These are phyloP conservation scores for Pichia californica DNA, from an alignment of 805 yeast genomes.

Conservation along the genomic window DNA sequence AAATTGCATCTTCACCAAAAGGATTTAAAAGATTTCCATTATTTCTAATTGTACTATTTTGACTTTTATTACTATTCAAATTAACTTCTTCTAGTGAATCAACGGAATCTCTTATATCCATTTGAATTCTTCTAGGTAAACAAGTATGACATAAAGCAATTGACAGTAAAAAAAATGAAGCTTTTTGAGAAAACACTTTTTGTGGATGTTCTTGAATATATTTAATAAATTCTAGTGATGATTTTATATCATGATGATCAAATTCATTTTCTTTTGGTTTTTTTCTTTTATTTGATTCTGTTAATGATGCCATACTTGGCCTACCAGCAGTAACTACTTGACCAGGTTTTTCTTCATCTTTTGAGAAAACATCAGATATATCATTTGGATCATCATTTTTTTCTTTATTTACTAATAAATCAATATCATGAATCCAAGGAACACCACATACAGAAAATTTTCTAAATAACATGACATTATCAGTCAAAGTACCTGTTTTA, in stretches of 20 bases:
- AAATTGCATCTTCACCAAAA: constrained; percentile 9
- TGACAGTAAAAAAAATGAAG: constrained; percentile 71
- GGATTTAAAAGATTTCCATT: background rate
- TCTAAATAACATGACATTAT: constrained; percentile 87
- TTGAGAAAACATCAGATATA: constrained; percentile 8
- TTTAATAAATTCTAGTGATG: constrained; percentile 60
- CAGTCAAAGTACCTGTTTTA: constrained; percentile 96
- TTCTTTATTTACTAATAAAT: constrained; percentile 29
- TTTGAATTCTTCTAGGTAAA: constrained; percentile 49
- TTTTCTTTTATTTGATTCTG: background rate
- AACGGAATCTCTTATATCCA: constrained; percentile 14
- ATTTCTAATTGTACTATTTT: background rate
- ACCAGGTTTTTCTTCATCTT: constrained; percentile 15
- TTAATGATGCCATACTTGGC: constrained; percentile 50
- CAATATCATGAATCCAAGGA: constrained; percentile 81
- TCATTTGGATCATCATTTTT: constrained; percentile 16
- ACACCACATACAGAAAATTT: constrained; percentile 83
- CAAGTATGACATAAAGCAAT: constrained; percentile 89
- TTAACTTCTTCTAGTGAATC: constrained; percentile 20
- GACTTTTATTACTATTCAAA: background rate
- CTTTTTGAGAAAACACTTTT: constrained; percentile 61
- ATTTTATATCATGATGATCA: constrained; percentile 37
- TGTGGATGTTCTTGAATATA: constrained; percentile 70
- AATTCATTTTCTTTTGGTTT: background rate
- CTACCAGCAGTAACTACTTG: constrained; percentile 36